phyloP scores from a whole-genome alignment of 148 eudicot species.

The Polygonum maritimum region DNA sequence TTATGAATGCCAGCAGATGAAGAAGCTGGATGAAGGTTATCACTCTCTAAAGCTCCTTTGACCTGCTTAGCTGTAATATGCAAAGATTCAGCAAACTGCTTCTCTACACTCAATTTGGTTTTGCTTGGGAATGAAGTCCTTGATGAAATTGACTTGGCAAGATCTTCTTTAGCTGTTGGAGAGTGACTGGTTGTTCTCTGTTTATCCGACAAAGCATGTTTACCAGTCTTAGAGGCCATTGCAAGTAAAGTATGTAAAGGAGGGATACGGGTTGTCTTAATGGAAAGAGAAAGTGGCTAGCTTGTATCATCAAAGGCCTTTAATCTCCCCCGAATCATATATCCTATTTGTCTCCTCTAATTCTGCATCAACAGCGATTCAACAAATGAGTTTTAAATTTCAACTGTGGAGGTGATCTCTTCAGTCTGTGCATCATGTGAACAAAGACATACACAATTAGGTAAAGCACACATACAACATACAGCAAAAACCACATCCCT shows the following conservation, averaged over 20 bases:
- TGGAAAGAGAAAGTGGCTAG: not conserved
- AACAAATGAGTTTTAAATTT: not conserved
- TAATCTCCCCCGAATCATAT: not conserved
- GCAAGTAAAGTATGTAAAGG: not conserved
- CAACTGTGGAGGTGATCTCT: not conserved
- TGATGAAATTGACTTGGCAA: constrained; percentile 10
- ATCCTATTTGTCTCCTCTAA: not conserved
- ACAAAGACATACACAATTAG: not conserved
- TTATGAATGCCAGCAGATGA: not conserved
- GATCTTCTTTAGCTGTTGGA: constrained; percentile 12
- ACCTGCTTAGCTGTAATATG: constrained; percentile 15
- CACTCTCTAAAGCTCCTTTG: constrained; percentile 8
- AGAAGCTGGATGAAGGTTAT: not conserved
- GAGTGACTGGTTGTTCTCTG: not conserved
- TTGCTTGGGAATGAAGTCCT: constrained; percentile 13
- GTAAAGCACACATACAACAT: not conserved
- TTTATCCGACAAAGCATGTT: not conserved
- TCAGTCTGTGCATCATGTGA: not conserved
- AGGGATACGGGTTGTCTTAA: not conserved
- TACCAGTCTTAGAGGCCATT: constrained; percentile 5
- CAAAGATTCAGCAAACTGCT: constrained; percentile 18
- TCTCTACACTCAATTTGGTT: constrained; percentile 15
- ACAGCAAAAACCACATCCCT: not conserved
- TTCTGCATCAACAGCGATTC: not conserved
- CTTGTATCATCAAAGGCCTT: not conserved